A percentile compares a stretch with the other conserved stretches of the same genome.
These are phyloP conservation scores for Serendipita vermifera DNA, from an alignment of 768 basidiomycete species.

Conservation along the genomic window DNA sequence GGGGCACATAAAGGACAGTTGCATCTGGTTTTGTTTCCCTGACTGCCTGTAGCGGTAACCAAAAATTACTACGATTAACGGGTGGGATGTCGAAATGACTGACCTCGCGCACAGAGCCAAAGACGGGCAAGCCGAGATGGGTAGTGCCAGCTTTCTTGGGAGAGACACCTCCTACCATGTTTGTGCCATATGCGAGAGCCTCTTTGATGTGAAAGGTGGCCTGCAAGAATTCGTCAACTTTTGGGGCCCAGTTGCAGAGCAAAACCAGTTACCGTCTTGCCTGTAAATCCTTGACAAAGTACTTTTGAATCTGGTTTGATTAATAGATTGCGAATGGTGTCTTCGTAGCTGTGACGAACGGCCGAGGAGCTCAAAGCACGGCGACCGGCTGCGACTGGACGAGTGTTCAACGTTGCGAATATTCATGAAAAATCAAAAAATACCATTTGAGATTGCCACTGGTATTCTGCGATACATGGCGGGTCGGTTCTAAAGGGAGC, in stretches of 20 bases:
- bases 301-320: slow-evolving; percentile 94
- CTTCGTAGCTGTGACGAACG: slow-evolving; percentile 64
- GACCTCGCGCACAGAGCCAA: slow-evolving; percentile 83
- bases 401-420: too few species aligned
- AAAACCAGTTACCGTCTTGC: slow-evolving; percentile 68
- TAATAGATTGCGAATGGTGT: slow-evolving; percentile 80
- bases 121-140: slow-evolving; percentile 91
- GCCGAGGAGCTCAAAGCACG: slow-evolving; percentile 73
- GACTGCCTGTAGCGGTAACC: slow-evolving; percentile 50
- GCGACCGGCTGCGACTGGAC: slow-evolving; percentile 18
- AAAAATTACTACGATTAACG: slow-evolving; percentile 10
- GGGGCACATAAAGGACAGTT: slow-evolving; percentile 93
- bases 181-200: slow-evolving; percentile 88
- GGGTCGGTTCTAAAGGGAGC: not conserved
- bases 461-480: slow-evolving; percentile 5
- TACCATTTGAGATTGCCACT: not conserved
- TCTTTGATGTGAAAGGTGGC: slow-evolving; percentile 95
- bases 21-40: slow-evolving; percentile 79
- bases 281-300: slow-evolving; percentile 82
- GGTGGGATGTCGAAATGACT: slow-evolving; percentile 16
- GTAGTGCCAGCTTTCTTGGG: slow-evolving; percentile 93
- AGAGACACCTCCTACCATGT: slow-evolving; percentile 95
- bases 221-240: slow-evolving; percentile 29
- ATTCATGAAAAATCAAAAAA: not conserved
- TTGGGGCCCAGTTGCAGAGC: not conserved